Percentiles rank a stretch among this genome's conserved stretches.
Conservation (phyloP, 1,139 yeast genomes). For the Debaryomyces nepalensis region DNA sequence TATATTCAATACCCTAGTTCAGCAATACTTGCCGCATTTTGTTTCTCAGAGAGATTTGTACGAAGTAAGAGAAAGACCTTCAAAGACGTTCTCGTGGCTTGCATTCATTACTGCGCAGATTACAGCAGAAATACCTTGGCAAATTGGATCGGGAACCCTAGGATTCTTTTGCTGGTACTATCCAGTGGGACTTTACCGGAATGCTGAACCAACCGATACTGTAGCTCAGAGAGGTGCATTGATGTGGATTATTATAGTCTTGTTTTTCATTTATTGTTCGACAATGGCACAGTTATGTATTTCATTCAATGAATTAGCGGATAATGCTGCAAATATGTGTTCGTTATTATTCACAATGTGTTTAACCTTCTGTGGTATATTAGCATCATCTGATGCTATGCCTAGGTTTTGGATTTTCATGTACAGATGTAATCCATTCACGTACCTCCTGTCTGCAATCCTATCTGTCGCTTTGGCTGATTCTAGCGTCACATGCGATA, state of each 20-base stretch:
- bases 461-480: slow-evolving; percentile 58
- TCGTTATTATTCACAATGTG: slow-evolving; percentile 33
- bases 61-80: slow-evolving; percentile 43
- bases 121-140: slow-evolving; percentile 78
- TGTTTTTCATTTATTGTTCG: slow-evolving; percentile 38
- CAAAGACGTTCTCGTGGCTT: slow-evolving; percentile 35
- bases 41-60: slow-evolving; percentile 40
- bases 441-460: slow-evolving; percentile 55
- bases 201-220: slow-evolving; percentile 45
- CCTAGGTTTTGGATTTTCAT: slow-evolving; percentile 45
- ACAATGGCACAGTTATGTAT: slow-evolving; percentile 46
- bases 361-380: slow-evolving; percentile 41
- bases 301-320: slow-evolving; percentile 42
- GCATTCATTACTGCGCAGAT: slow-evolving; percentile 61
- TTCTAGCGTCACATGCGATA: slow-evolving; percentile 51
- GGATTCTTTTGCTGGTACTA: slow-evolving; percentile 80
- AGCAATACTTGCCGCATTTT: slow-evolving; percentile 49
- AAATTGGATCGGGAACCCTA: slow-evolving; percentile 63
- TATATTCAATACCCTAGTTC: slow-evolving; percentile 55
- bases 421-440: slow-evolving; percentile 33
- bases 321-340: slow-evolving; percentile 43
- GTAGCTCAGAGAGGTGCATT: slow-evolving; percentile 45
- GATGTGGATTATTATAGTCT: slow-evolving; percentile 48
- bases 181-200: slow-evolving; percentile 71
- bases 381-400: slow-evolving; percentile 29